These are phyloP conservation scores for Solanum clarkiae DNA, from an alignment of 257 asterid genomes.

Conservation along the genomic window DNA sequence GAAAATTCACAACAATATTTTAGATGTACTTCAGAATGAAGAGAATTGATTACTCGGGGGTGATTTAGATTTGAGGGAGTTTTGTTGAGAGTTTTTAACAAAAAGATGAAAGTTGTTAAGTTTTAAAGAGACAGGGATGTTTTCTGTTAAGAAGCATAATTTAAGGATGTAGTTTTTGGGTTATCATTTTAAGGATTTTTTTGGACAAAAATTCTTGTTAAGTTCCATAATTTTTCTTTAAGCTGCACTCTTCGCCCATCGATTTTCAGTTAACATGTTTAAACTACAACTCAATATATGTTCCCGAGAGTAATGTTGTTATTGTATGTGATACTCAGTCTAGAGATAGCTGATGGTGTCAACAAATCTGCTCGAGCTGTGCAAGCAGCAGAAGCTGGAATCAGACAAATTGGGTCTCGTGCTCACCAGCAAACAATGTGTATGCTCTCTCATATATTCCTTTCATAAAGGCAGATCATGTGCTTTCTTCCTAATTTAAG, in stretches of 20 bases:
- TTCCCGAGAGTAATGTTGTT: not conserved
- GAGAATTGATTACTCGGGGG: too few species aligned
- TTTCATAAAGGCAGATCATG: not conserved
- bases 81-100: too few species aligned
- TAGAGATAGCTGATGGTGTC: conserved; percentile 80
- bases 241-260: not conserved
- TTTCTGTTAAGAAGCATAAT: too few species aligned
- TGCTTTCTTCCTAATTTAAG: not conserved
- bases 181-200: too few species aligned
- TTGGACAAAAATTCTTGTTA: too few species aligned
- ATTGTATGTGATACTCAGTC: conserved; percentile 39
- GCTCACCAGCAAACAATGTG: conserved; percentile 79
- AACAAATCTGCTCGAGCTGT: conserved; percentile 85
- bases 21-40: too few species aligned
- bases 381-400: conserved; percentile 92
- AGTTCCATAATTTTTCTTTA: not conserved
- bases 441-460: conserved; percentile 22
- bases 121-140: too few species aligned
- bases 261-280: not conserved
- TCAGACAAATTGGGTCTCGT: conserved; percentile 68
- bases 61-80: too few species aligned
- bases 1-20: too few species aligned
- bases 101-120: too few species aligned
- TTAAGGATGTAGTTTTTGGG: too few species aligned
- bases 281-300: not conserved